These are phyloP conservation scores for Halenospora varia DNA, from an alignment of 495 filamentous ascomycete genomes.

Conservation along the genomic window DNA sequence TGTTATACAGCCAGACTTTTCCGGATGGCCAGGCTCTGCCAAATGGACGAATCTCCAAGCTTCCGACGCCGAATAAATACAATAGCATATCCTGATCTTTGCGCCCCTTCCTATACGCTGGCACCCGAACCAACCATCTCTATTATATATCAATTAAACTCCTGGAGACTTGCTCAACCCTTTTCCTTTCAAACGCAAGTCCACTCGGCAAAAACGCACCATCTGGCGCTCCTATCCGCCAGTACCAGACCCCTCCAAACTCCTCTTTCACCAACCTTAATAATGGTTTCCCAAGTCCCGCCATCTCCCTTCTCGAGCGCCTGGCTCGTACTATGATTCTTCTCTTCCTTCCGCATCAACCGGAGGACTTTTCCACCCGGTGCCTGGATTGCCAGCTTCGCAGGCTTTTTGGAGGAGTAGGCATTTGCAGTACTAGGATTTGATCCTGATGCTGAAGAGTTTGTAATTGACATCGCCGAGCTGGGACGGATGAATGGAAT, in stretches of 20 bases:
- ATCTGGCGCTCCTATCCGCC: conserved; percentile 89
- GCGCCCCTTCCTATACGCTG: not conserved
- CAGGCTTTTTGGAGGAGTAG: conserved; percentile 65
- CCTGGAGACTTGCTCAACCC: not conserved
- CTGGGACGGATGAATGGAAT: conserved; percentile 67
- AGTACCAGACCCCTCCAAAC: conserved; percentile 91
- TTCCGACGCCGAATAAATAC: conserved; percentile 18
- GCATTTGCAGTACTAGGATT: conserved; percentile 41
- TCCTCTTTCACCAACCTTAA: conserved; percentile 89
- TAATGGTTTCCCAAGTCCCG: conserved; percentile 94
- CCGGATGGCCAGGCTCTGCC: not conserved
- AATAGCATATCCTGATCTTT: not conserved
- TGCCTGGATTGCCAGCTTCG: conserved; percentile 92
- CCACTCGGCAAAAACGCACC: conserved; percentile 99
- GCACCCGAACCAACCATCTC: not conserved
- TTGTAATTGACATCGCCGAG: conserved; percentile 80
- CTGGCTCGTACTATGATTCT: conserved; percentile 39
- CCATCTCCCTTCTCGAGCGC: conserved; percentile 59
- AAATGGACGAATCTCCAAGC: not conserved
- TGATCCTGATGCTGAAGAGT: conserved; percentile 56
- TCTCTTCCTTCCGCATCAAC: conserved; percentile 82
- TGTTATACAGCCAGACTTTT: conserved; percentile 5
- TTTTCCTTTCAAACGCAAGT: conserved; percentile 40
- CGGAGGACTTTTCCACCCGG: conserved; percentile 93
- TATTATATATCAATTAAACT: not conserved